Evolutionary conservation across 495 filamentous ascomycete species (phyloP), one percentile per base, ranked within the genome.

Genomic region (Corynascus novoguineensis): DNA sequence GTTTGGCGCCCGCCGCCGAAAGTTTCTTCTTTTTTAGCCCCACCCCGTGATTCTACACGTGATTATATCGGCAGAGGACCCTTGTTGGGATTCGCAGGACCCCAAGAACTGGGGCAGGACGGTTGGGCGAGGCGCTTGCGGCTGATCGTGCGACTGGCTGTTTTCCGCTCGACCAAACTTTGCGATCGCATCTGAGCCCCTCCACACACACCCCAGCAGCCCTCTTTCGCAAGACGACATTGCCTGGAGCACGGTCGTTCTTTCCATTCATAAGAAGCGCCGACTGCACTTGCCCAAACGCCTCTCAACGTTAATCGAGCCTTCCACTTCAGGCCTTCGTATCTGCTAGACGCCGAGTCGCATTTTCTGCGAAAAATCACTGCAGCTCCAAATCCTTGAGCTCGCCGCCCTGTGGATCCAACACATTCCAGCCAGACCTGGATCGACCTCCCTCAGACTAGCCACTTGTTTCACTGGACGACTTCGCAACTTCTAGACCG

Each of bases 201-300:
- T 15, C 12, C 45, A 37, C 41, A 48, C 32, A 27, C 50, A 25
- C 37, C 32, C 19, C 51, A 57, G 24, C 45, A 57, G 24, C 45
- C 49, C 40, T 56, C 46, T 49, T 52, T 42, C 59, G 25, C 52
- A 22, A 52, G 56, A 53, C 32, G 50, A 54, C 58, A 48, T 59
- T 66, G 65, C 65, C 65, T 68, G 65, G 66, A 53, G 64, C 66
- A 68, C 60, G 50, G 61, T 66, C 66, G 59, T 50, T 41, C 59
- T 56, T 66, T 68, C 61, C 57, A 42, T 68, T 66, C 57, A 58
- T 15, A 34, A n/a, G 19, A 22, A 55, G 27, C 34, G 46, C 51
- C 8, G 48, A 31, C 42, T 50, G 27, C 49, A 58, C n/a, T 35
- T 38, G 8, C 22, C 38, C 24, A 17, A 6, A 27, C 40, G 19